A percentile compares a stretch with the other conserved stretches of the same genome.
Evolutionary conservation across 2,329 filamentous ascomycete species (phyloP).

Genomic region (Colletotrichum higginsianum): DNA sequence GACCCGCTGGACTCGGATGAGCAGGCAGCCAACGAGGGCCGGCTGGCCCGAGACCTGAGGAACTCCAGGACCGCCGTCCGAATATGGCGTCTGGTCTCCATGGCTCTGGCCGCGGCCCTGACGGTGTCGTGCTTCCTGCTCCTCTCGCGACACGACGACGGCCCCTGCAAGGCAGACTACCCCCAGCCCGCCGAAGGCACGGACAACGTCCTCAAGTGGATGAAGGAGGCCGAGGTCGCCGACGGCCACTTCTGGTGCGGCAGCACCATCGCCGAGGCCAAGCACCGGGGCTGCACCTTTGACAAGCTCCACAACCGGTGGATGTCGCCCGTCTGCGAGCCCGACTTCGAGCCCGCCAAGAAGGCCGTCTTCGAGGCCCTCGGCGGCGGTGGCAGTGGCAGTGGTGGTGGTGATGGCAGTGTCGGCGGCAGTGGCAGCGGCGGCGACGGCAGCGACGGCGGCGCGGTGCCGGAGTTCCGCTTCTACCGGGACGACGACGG

Average conservation of each 20-base stretch:
- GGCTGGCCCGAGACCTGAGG: neutral
- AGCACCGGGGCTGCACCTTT: conserved; percentile 16
- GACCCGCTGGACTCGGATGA: neutral
- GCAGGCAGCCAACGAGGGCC: neutral
- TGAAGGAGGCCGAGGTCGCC: conserved; percentile 18
- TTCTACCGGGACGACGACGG: conserved; percentile 21
- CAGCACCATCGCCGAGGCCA: conserved; percentile 10
- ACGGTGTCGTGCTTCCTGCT: neutral
- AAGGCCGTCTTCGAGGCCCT: neutral
- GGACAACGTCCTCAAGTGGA: conserved; percentile 26
- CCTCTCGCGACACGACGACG: neutral
- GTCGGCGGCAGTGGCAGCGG: too few species aligned
- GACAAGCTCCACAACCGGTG: conserved; percentile 31
- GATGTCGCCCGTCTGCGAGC: conserved; percentile 19
- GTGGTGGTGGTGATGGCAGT: too few species aligned
- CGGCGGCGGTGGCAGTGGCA: neutral
- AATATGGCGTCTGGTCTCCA: conserved; percentile 10
- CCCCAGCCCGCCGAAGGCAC: conserved; percentile 23
- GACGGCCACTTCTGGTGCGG: conserved; percentile 29
- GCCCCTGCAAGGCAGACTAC: neutral
- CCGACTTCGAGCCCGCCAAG: conserved; percentile 10
- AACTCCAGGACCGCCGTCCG: neutral
- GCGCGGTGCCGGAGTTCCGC: neutral
- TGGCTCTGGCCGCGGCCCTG: neutral
- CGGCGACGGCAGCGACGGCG: too few species aligned